Conservation (phyloP, 768 basidiomycete genomes). For the Lactarius trivialis region DNA sequence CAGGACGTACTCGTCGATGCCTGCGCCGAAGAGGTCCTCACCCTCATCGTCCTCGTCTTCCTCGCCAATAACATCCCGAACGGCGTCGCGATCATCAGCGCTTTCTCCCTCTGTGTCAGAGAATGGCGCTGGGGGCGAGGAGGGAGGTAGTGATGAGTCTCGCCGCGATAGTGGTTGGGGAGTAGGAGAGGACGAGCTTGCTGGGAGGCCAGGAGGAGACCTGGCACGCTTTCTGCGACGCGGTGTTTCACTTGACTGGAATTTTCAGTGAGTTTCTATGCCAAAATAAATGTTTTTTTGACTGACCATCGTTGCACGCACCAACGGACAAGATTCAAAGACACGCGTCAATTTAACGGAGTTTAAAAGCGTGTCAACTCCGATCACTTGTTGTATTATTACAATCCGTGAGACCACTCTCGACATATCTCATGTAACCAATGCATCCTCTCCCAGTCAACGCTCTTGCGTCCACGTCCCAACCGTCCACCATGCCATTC, state of each 20-base stretch:
- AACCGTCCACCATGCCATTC: constrained; percentile 17
- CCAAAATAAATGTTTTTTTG: too few relatives aligned
- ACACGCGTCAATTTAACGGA: constrained; percentile 21
- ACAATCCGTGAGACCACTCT: constrained; percentile 29
- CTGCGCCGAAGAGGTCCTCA: constrained; percentile 90
- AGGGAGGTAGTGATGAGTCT: constrained; percentile 59
- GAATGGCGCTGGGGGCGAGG: constrained; percentile 77
- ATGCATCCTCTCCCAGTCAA: constrained; percentile 34
- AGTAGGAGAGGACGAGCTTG: constrained; percentile 37
- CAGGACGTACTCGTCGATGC: constrained; percentile 56
- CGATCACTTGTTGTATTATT: constrained; percentile 1
- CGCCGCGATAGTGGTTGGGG: constrained; percentile 41
- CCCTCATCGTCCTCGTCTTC: constrained; percentile 79
- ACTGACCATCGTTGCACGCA: constrained; percentile 3
- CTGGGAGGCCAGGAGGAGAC: constrained; percentile 22
- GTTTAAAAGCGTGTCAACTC: constrained; percentile 25
- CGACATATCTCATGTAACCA: constrained; percentile 56
- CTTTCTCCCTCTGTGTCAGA: constrained; percentile 77
- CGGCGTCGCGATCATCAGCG: constrained; percentile 60
- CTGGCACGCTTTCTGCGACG: constrained; percentile 24
- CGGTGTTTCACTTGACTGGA: constrained; percentile 20
- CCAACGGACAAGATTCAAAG: neutral
- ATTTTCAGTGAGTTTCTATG: neutral
- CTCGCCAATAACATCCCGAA: constrained; percentile 60
- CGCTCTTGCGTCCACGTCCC: constrained; percentile 30